Evolutionary conservation across 2,329 filamentous ascomycete genomes (phyloP).

Genomic region (Chaetomium globosum): DNA sequence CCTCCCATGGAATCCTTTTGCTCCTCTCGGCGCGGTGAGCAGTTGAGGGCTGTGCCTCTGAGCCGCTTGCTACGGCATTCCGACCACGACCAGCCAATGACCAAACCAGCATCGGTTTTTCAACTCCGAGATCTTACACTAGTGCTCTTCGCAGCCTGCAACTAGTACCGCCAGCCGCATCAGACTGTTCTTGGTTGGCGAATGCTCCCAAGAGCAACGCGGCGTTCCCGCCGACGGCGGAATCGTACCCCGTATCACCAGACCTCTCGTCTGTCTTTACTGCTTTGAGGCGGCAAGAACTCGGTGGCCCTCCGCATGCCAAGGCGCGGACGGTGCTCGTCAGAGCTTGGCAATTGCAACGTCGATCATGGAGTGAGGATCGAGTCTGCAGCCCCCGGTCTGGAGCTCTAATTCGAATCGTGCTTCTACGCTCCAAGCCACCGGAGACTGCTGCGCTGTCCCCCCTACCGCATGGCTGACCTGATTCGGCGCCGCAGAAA

Average conservation of each 20-base stretch:
- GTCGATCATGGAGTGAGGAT: not conserved
- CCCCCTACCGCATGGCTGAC: not conserved
- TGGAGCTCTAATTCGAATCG: not conserved
- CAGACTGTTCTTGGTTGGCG: not conserved
- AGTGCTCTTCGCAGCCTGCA: not conserved
- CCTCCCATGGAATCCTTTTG: not conserved
- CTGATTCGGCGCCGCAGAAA: not conserved
- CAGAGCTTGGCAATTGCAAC: conserved; percentile 1
- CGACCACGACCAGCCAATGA: not conserved
- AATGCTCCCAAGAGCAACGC: not conserved
- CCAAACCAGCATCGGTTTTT: not conserved
- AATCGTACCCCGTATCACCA: conserved; percentile 11
- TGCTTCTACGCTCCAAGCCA: not conserved
- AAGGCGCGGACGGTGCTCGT: not conserved
- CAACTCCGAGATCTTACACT: conserved; percentile 7
- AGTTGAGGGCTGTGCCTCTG: conserved; percentile 14
- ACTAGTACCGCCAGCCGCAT: not conserved
- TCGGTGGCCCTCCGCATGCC: conserved; percentile 6
- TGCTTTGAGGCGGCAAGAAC: not conserved
- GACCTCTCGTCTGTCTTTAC: conserved; percentile 4
- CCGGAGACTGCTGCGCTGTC: not conserved
- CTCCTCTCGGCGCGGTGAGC: not conserved
- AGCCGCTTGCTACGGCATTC: not conserved
- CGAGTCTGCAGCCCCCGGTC: no score
- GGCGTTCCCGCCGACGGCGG: not conserved